Base-by-base conservation (phyloP, 768 basidiomycete genomes). In the Boletus speciosus region DNA sequence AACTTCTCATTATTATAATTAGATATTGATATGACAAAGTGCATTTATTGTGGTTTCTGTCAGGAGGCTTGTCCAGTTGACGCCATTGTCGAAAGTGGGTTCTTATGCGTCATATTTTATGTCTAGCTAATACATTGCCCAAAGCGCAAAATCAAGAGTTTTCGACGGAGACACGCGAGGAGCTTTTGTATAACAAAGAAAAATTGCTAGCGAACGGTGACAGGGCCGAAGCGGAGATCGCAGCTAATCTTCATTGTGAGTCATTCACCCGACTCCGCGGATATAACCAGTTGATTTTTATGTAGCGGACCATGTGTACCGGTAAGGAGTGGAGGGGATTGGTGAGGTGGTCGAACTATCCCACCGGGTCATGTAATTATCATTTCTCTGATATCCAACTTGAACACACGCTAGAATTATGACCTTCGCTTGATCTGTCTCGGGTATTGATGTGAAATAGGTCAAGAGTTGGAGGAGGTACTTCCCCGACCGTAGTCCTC, bases 1-100 rank as follows among this genome's bases (percentile, higher is more conserved):
- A 29, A 9, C 1, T 23, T 31, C 32, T 55, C 47, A 51, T 38
- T 10, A 27, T 31, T 6, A 40, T 44, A 48, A 49, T 29, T 60
- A 95, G 93, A 98, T 74, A 94, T 98, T 65, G 97, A 99, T 72
- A 99, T 99, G 97, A 99, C 97, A 55, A 98, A 95, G 80, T 98
- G 97, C 75, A 99, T 99, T 66, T 99, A 99, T 78, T 99, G 97
- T 73, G 97, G 97, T 50, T 98, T 98, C 80, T 98, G 97, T 73
- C 96, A 98, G 74, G 97, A 98, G 75, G 97, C 97, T 31, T 99
- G 97, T 71, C 97, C 97, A 2, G 97, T 98, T 53, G 97, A 98
- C 74, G 97, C 97, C 55, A 98, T 99, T 64, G 97, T 99, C 51
- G 97, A 98, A 78, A 96, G 95, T 96, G 68, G 60, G 92, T 76